Conservation (phyloP, 176 grass and related monocot species). For the Rhynchospora pubera region DNA sequence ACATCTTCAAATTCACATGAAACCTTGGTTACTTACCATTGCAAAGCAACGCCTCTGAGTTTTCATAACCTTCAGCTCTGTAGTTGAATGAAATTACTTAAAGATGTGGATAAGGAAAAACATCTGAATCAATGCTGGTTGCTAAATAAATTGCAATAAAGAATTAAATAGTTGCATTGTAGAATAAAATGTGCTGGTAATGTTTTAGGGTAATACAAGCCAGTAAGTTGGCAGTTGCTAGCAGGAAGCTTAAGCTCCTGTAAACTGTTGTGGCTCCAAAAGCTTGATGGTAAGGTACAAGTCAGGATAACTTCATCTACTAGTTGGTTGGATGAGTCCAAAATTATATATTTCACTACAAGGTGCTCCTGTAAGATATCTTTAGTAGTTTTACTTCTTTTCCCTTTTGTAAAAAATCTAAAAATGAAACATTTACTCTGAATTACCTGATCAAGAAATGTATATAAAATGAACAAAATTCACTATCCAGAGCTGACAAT, state of each 20-base stretch:
- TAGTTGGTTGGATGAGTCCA: not conserved
- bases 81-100: not conserved
- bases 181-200: not conserved
- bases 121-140: not conserved
- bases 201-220: not conserved
- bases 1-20: not conserved
- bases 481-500: not conserved
- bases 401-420: not conserved
- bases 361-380: not conserved
- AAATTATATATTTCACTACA: not conserved
- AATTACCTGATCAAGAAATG: not conserved
- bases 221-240: not conserved
- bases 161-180: not conserved
- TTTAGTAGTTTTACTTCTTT: not conserved
- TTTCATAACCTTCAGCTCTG: not conserved
- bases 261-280: not conserved
- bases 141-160: not conserved
- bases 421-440: not conserved
- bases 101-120: not conserved
- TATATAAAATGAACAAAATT: not conserved
- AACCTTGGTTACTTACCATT: slow-evolving; percentile 1
- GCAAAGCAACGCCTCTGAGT: slow-evolving; percentile 6
- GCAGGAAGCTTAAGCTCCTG: not conserved
- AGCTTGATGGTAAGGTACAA: not conserved
- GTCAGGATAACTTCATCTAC: not conserved